These are phyloP conservation scores for Trifolium fragiferum DNA, from an alignment of 306 rosid species.

Conservation along the genomic window DNA sequence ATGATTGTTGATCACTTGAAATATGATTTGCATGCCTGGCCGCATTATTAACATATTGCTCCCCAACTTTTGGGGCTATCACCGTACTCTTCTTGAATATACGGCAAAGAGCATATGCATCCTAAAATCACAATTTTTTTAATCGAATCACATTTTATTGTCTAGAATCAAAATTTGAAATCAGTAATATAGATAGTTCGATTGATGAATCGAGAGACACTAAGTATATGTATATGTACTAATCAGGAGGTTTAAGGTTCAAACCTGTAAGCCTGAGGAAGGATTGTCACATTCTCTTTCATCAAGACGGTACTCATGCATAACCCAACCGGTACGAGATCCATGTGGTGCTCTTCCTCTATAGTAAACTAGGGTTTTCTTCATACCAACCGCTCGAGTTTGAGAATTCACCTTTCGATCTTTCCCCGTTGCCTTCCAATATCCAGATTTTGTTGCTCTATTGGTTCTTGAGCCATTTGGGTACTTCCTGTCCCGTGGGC, in stretches of 20 bases:
- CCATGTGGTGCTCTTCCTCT: constrained; percentile 98
- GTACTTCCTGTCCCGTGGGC: constrained; percentile 89
- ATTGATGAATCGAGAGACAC: no score
- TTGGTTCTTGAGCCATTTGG: constrained; percentile 98
- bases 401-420: constrained; percentile 88
- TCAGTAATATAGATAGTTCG: no score
- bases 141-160: not conserved
- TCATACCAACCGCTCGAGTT: constrained; percentile 77
- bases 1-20: constrained; percentile 66
- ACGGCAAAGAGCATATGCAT: constrained; percentile 95
- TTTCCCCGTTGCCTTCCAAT: constrained; percentile 98
- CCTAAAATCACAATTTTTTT: constrained; percentile 48
- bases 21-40: constrained; percentile 55
- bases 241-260: not conserved
- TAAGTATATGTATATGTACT: not conserved
- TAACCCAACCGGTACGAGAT: constrained; percentile 86
- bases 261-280: constrained; percentile 69
- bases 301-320: constrained; percentile 98
- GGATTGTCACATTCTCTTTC: constrained; percentile 75
- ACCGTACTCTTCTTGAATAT: constrained; percentile 75
- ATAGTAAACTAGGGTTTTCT: constrained; percentile 97
- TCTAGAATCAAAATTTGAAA: no score
- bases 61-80: constrained; percentile 64
- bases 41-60: constrained; percentile 52
- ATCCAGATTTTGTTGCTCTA: constrained; percentile 90